Evolutionary conservation across 495 filamentous ascomycete species (phyloP).

Genomic region (Annulohypoxylon moriforme): DNA sequence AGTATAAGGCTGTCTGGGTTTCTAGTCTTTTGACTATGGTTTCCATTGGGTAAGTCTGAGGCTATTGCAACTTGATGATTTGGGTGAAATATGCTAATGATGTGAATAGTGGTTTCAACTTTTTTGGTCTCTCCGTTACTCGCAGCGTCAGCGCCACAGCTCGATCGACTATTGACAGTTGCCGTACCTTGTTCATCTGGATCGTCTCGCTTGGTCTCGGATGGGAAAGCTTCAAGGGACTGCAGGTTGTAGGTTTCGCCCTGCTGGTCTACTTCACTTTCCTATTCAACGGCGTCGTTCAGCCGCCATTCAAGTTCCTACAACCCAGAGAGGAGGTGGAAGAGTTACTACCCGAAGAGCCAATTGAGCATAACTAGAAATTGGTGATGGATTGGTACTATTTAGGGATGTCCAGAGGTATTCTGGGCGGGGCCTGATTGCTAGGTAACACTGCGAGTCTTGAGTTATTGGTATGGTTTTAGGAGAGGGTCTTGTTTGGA

Average conservation of each 20-base stretch:
- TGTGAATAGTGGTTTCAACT: slow-evolving; percentile 88
- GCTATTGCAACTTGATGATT: neutral
- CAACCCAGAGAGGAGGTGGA: slow-evolving; percentile 67
- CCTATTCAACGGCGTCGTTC: slow-evolving; percentile 92
- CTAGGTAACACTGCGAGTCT: neutral
- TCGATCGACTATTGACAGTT: slow-evolving; percentile 95
- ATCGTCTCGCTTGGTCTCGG: slow-evolving; percentile 90
- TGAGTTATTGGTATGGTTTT: neutral
- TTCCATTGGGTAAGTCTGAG: slow-evolving; percentile 81
- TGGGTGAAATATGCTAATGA: slow-evolving; percentile 12
- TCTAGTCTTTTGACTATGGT: slow-evolving; percentile 93
- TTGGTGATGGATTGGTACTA: neutral
- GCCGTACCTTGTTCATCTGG: slow-evolving; percentile 98
- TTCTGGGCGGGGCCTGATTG: neutral
- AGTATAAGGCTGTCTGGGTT: slow-evolving; percentile 74
- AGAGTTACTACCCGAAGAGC: slow-evolving; percentile 83
- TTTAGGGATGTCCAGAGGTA: neutral
- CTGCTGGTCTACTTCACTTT: slow-evolving; percentile 97
- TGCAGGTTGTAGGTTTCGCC: slow-evolving; percentile 89
- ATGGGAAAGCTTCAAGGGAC: slow-evolving; percentile 98
- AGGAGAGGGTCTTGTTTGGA: neutral
- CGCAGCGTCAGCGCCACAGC: slow-evolving; percentile 88
- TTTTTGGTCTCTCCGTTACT: slow-evolving; percentile 94
- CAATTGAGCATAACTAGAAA: slow-evolving; percentile 76
- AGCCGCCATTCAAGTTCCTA: slow-evolving; percentile 73